Percentiles rank a stretch among this genome's conserved stretches.
Conservation (phyloP, 129 eudicot species). For the Calendula officinalis region DNA sequence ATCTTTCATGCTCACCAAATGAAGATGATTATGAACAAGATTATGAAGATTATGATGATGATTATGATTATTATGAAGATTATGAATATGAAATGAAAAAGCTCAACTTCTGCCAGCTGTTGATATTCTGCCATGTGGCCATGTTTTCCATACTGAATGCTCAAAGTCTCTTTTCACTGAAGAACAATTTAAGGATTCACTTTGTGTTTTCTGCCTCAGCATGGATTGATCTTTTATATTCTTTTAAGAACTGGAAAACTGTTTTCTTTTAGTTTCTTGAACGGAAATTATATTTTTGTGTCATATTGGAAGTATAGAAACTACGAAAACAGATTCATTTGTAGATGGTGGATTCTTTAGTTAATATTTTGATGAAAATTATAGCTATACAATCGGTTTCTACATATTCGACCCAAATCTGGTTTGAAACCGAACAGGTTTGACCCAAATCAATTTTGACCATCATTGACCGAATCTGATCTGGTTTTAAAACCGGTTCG, state of each 20-base stretch:
- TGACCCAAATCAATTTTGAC: too few relatives aligned
- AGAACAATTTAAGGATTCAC: background rate
- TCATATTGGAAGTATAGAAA: too few relatives aligned
- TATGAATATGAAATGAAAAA: background rate
- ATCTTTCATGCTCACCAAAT: slow-evolving; percentile 2
- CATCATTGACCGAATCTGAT: too few relatives aligned
- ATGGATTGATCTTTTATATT: background rate
- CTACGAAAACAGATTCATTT: too few relatives aligned
- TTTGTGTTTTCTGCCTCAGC: slow-evolving; percentile 11
- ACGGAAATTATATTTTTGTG: too few relatives aligned
- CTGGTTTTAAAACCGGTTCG: too few relatives aligned
- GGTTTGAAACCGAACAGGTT: too few relatives aligned
- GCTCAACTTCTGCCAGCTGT: slow-evolving; percentile 16
- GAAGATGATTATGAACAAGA: background rate
- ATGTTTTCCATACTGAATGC: slow-evolving; percentile 16
- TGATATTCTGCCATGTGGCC: slow-evolving; percentile 17
- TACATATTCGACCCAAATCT: too few relatives aligned
- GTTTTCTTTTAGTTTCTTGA: too few relatives aligned
- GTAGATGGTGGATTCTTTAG: too few relatives aligned
- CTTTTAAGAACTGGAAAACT: background rate
- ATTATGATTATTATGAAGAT: background rate
- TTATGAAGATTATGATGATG: background rate
- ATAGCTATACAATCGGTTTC: too few relatives aligned
- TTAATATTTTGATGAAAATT: too few relatives aligned
- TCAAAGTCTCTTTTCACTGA: background rate